Evolutionary conservation across 306 rosid species (phyloP), one percentile per base, ranked within the genome.

Genomic region (Lagenaria siceraria): DNA sequence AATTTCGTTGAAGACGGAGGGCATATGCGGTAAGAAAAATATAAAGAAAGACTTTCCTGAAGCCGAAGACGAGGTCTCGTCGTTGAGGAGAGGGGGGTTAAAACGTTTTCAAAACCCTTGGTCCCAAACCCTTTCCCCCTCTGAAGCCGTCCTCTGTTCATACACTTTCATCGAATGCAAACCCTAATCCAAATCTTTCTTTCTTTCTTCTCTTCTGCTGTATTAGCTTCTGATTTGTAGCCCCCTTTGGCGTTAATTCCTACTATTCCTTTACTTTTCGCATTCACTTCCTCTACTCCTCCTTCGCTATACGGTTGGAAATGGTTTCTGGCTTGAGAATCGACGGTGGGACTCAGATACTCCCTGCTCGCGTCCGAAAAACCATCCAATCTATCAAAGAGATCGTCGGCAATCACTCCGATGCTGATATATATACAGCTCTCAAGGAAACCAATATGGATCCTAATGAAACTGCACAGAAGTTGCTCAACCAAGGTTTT

Each of bases 401-500:
- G 78, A 86, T 96, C 56, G 98, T 96, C 51, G 90, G 98, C 17
- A 75, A 87, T 75, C 93, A 90, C 84, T 96, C 98, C 49, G 98
- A 92, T 76, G 87, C 88, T 68, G 99, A 96, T 88, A 96, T 96
- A 64, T 96, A 96, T 82, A 87, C 76, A 29, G 81, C 93, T 64
- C 97, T 96, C n/a, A 90, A 85, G 81, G 99, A 96, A 78, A 66
- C 85, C 33, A 80, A 92, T 86, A 96, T 96, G 99, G 99, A 96
- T 85, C 99, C 99, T 83, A 90, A 96, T 70, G 99, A 96, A 82
- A 90, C 99, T n/a, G 51, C 96, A n/a, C 96, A 92, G 91, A 92
- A 89, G 85, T 88, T 96, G 92, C 98, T 96, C 53, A 82, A 84
- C 87, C 99, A 96, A 90, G 99, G 99, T 96, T 22, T 38, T 35